A percentile compares a stretch with the other conserved stretches of the same genome.
These are phyloP conservation scores for Chrysosphaeria jannelii DNA, from an alignment of 2,329 filamentous ascomycete genomes.

Conservation along the genomic window DNA sequence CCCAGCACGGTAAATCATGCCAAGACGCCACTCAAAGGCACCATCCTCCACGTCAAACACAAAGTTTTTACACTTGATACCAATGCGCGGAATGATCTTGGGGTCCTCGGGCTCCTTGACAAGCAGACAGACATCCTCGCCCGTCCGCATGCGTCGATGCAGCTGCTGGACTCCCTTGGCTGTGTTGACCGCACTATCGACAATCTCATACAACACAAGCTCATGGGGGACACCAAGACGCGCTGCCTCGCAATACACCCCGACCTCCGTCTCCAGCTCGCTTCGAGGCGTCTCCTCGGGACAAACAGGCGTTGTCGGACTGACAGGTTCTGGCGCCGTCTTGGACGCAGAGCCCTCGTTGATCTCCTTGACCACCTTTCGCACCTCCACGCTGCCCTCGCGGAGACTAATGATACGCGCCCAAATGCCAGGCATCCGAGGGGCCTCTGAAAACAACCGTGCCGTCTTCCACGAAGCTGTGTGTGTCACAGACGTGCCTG, in stretches of 20 bases:
- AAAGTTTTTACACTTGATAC: slow-evolving; percentile 50
- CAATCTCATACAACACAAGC: slow-evolving; percentile 60
- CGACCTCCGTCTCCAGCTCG: slow-evolving; percentile 58
- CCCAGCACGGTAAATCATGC: slow-evolving; percentile 75
- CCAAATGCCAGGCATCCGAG: slow-evolving; percentile 60
- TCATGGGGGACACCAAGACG: slow-evolving; percentile 75
- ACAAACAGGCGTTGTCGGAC: slow-evolving; percentile 18
- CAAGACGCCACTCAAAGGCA: slow-evolving; percentile 89
- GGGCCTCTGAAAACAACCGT: slow-evolving; percentile 66
- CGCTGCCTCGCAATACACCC: no score
- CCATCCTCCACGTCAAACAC: slow-evolving; percentile 88
- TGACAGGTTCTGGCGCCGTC: slow-evolving; percentile 35
- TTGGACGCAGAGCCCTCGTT: no score
- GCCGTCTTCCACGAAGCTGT: slow-evolving; percentile 61
- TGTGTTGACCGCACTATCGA: slow-evolving; percentile 79
- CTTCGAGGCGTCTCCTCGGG: slow-evolving; percentile 42
- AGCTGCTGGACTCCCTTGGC: slow-evolving; percentile 69
- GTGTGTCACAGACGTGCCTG: slow-evolving; percentile 58
- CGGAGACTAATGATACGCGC: slow-evolving; percentile 65
- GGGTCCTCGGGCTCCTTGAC: slow-evolving; percentile 63
- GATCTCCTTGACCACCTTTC: no score
- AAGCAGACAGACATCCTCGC: slow-evolving; percentile 64
- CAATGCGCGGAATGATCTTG: slow-evolving; percentile 63
- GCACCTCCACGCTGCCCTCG: slow-evolving; percentile 35
- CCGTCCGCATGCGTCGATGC: slow-evolving; percentile 74